Base-by-base conservation (phyloP, 768 basidiomycete species). In the Coprinopsis sp. region DNA sequence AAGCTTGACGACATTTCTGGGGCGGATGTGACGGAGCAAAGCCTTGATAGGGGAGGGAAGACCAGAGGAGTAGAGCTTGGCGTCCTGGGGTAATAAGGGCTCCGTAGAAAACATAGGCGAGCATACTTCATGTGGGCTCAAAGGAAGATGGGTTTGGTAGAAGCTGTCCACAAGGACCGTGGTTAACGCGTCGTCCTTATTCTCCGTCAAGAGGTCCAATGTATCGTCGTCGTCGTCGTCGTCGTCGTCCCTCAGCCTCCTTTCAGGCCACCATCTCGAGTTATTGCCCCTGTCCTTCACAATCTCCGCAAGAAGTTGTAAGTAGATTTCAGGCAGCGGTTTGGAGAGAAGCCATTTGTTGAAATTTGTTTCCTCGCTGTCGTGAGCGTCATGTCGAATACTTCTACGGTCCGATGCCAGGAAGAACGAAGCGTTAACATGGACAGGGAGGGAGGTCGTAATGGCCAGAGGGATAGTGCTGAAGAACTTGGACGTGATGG, bases 381-480 rank as follows among this genome's bases (percentile, higher is more conserved):
- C 55, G 24, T 62, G 62, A 3, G 60, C 63, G 51, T 76, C 74
- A 36, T 70, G 63, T 6, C 71, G 65, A 28, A 75, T 68, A 22
- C 65, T 62, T 28, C 76, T 55, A 28, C 76, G 57, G 52, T 79
- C 76, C 2, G 71, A 65, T 0, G 76, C 66, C 4, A 77, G 56
- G 33, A 72, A 64, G 50, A 76, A 77, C 0, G 73, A 68, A 1
- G 71, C 75, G 41, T 66, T 68, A 7, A 77, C 55, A 49, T 79
- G 76, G 1, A 72, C 63, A 0, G 76, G 75, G 0, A 79, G 58
- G 3, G 64, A 54, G 3, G 64, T 72, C 3, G 54, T 19, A 3
- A 69, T 61, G 3, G 68, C 67, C 2, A 78, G 62, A 0, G 74
- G 76, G 6, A 78, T 58, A 0, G 63, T 67, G 6, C 73, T 70